Conservation (phyloP, 2,329 filamentous ascomycete species). For the Colletotrichum sp. region DNA sequence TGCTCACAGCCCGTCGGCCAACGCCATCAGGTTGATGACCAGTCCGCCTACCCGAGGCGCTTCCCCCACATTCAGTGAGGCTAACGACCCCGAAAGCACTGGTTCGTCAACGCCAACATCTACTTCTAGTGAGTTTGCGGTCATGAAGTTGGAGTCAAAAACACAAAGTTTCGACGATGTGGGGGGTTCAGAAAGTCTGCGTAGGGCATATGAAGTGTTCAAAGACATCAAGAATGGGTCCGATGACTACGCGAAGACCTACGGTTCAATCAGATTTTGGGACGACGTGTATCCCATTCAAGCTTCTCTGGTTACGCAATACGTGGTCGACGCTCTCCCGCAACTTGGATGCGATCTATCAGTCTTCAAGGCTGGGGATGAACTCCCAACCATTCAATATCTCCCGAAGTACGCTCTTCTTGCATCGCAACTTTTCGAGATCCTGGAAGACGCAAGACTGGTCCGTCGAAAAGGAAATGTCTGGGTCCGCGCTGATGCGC, state of each 20-base stretch:
- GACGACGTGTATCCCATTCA: conserved; percentile 30
- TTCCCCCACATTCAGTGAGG: neutral
- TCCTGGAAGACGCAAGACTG: conserved; percentile 27
- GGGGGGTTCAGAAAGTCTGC: neutral
- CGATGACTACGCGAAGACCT: neutral
- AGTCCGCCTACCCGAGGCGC: neutral
- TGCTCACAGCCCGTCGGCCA: neutral
- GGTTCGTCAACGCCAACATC: neutral
- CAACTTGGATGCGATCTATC: conserved; percentile 31
- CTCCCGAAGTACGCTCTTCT: conserved; percentile 30
- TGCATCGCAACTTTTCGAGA: conserved; percentile 29
- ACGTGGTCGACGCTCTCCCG: conserved; percentile 35
- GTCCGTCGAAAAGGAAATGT: neutral
- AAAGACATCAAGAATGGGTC: neutral
- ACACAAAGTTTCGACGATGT: neutral
- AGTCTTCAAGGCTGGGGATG: conserved; percentile 23
- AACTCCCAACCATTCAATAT: conserved; percentile 23
- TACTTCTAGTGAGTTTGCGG: neutral
- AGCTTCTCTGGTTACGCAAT: conserved; percentile 32
- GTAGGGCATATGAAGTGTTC: neutral
- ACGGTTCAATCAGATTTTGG: conserved; percentile 26
- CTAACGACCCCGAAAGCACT: neutral
- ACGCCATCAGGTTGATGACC: neutral
- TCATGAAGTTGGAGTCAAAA: neutral
- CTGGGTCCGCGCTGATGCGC: neutral